Percentiles rank a stretch among this genome's conserved stretches.
These are phyloP conservation scores for Eimeria falciformis DNA, from an alignment of 169 alveolate species.

Conservation along the genomic window DNA sequence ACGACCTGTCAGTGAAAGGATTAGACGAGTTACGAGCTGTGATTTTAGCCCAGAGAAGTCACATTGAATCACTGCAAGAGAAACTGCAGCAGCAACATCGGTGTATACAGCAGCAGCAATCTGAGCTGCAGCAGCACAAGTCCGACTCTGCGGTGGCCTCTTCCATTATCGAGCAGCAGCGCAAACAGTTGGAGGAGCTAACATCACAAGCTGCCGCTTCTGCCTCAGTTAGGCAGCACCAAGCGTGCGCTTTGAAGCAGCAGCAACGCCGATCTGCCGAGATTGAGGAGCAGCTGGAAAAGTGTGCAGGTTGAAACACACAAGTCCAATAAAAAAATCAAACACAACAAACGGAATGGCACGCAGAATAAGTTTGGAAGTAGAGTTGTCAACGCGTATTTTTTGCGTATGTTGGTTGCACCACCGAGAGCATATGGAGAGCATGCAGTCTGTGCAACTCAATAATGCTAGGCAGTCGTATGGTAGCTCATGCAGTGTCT, in stretches of 20 bases:
- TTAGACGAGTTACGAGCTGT: slow-evolving; percentile 30
- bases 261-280: slow-evolving; percentile 15
- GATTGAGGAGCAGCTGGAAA: slow-evolving; percentile 17
- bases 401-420: too few species aligned
- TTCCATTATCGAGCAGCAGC: slow-evolving; percentile 20
- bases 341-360: neutral
- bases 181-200: slow-evolving; percentile 12
- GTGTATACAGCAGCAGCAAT: slow-evolving; percentile 11
- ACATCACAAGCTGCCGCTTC: slow-evolving; percentile 27
- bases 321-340: too few species aligned
- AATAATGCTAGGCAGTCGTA: too few species aligned
- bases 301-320: neutral
- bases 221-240: neutral
- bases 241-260: neutral
- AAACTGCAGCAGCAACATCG: slow-evolving; percentile 51
- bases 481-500: too few species aligned
- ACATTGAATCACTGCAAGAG: slow-evolving; percentile 31
- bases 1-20: neutral
- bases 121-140: slow-evolving; percentile 55
- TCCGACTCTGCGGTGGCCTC: neutral
- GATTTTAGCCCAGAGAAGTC: slow-evolving; percentile 28
- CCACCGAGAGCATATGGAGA: too few species aligned
- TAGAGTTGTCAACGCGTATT: too few species aligned
- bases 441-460: too few species aligned
- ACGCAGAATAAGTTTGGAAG: neutral